Evolutionary conservation across 1,139 yeast species (phyloP), one percentile per base, ranked within the genome.

Genomic region (Blastobotrys buckinghamii): DNA sequence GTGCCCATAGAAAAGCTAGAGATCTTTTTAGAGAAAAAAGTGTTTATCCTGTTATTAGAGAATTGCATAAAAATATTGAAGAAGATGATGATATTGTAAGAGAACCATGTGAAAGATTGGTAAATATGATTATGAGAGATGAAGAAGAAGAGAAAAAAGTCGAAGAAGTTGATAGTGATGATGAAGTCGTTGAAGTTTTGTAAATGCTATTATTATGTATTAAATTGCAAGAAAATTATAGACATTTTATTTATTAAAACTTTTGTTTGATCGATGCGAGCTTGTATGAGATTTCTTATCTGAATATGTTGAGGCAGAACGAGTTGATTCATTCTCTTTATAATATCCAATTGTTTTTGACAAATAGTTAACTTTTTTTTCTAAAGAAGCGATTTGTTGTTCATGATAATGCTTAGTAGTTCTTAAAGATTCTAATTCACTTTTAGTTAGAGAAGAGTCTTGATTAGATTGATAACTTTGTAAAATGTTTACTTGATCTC

Each of bases 61-160:
- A 87, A 67, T 72, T 92, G 48, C 96, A 92, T 62, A 81, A 84
- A 61, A 81, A 77, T 40, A 70, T 74, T 6, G 78, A 79, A 13
- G 77, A 81, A 48, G 78, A 79, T n/a, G 77, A 81, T 48, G 92
- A 84, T 43, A 77, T 77, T 22, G 76, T 88, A 17, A 73, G 74
- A 38, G 95, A 85, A 41, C 56, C 61, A 1, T 65, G 70, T 44
- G 72, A 66, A 50, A 56, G 69, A 12, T 57, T 63, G n/a, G 97
- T 88, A 17, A 90, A 89, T 63, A 77, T 87, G 82, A 73, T 89
- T 55, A 84, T 84, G 90, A 81, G 97, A 72, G 97, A 90, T 59
- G 97, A 89, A 61, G 84, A 81, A 16, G 73, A 74, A n/a, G 71
- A 73, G 49, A 73, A 73, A 53, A 70, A 77, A 33, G 81, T 79